Evolutionary conservation across 345 rosid species (phyloP), one percentile per base, ranked within the genome.

Genomic region (Arabis hirsuta): DNA sequence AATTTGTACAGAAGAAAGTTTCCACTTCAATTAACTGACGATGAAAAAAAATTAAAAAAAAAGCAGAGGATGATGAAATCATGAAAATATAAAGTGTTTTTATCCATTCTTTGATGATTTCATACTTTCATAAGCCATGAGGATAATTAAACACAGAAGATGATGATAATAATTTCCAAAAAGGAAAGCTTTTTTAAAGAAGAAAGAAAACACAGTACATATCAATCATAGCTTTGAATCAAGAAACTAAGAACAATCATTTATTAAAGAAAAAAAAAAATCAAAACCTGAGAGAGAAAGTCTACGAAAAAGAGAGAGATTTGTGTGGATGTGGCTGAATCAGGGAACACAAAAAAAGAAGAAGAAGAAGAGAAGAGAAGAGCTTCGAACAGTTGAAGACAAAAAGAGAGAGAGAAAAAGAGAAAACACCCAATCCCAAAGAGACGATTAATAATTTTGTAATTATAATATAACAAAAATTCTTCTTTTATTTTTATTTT

Each of bases 381-480:
- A 36, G 41, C 62, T 72, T 46, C 57, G 58, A 62, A 78, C 73
- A 76, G 76, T 78, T 44, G 36, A 56, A 80, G 84, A 81, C 86
- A 83, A 79, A 76, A 81, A 64, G 64, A 72, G 53, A 71, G 45
- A 54, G 46, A 62, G 10, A 71, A 14, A n/a, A 58, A 43, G 42
- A 54, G 58, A 54, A 74, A 47, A 29, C 57, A 69, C 46, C 69
- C 83, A 85, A 84, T 81, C 89, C 84, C 90, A 73, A 86, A 83
- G 82, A 36, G 86, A 84, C 73, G 77, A 79, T 78, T 63, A 62
- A 73, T 74, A 22, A 29, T 63, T 34, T 34, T 64, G 43, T 10
- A 31, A 70, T 41, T 44, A 68, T 61, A 54, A 58, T 58, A 57
- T 6, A 69, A 36, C 19, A 52, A 53, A 62, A 1, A 29, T 29